phyloP scores from a whole-genome alignment of 129 eudicot genomes.

The Silybum marianum region DNA sequence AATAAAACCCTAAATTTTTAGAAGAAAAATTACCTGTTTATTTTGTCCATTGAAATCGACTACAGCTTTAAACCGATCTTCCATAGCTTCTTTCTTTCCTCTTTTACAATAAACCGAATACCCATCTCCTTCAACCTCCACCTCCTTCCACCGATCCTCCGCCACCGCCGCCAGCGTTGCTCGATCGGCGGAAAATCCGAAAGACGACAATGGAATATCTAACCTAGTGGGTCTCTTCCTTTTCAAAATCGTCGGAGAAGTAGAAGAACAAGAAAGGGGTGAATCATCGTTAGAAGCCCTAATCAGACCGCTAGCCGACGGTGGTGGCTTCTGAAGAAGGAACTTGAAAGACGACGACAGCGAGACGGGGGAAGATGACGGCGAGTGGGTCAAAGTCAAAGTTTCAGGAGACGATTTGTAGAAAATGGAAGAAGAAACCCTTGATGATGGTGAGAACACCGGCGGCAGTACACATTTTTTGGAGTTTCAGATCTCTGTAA shows the following conservation, averaged over 20 bases:
- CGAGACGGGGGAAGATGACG: slow-evolving; percentile 45
- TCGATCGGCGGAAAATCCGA: slow-evolving; percentile 27
- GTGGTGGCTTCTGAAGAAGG: slow-evolving; percentile 46
- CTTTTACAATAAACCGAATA: slow-evolving; percentile 73
- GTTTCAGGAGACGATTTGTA: slow-evolving; percentile 51
- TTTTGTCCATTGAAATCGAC: slow-evolving; percentile 48
- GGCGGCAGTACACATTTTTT: slow-evolving; percentile 69
- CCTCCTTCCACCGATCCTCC: slow-evolving; percentile 28
- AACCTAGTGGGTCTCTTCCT: slow-evolving; percentile 76
- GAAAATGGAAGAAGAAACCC: slow-evolving; percentile 36
- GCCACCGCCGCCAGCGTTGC: slow-evolving; percentile 27
- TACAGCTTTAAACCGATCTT: slow-evolving; percentile 67
- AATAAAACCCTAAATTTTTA: not conserved
- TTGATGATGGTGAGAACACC: slow-evolving; percentile 61
- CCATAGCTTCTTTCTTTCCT: slow-evolving; percentile 69
- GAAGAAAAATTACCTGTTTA: slow-evolving; percentile 56
- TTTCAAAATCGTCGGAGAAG: slow-evolving; percentile 49
- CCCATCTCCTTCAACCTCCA: slow-evolving; percentile 68
- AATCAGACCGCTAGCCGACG: slow-evolving; percentile 42
- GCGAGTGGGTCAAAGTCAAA: slow-evolving; percentile 37
- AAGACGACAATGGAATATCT: slow-evolving; percentile 49
- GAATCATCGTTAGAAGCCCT: slow-evolving; percentile 37
- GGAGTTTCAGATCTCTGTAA: slow-evolving; percentile 26
- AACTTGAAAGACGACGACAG: slow-evolving; percentile 45
- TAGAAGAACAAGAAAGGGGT: slow-evolving; percentile 17